phyloP scores from a whole-genome alignment of 768 basidiomycete species.

The Hericium alpestre region DNA sequence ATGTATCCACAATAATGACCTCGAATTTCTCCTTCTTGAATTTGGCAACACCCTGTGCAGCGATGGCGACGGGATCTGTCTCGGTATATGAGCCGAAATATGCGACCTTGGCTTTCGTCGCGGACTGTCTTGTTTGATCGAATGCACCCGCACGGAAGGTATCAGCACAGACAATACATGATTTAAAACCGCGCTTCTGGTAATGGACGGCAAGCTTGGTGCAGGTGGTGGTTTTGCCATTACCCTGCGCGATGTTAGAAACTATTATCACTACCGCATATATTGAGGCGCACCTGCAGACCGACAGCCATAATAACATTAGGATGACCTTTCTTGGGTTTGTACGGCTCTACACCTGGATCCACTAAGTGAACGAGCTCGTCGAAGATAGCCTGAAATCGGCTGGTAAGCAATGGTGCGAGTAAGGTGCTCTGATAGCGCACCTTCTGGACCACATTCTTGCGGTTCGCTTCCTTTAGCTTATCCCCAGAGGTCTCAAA shows the following conservation, averaged over 20 bases:
- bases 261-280: not conserved
- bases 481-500: constrained; percentile 62
- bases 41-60: constrained; percentile 88
- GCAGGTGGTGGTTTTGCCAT: constrained; percentile 98
- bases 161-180: constrained; percentile 96
- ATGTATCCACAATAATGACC: constrained; percentile 97
- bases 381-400: constrained; percentile 82
- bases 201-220: constrained; percentile 98
- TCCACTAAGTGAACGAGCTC: constrained; percentile 93
- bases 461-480: constrained; percentile 70
- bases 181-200: constrained; percentile 92
- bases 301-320: constrained; percentile 98
- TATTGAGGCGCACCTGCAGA: constrained; percentile 55
- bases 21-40: constrained; percentile 99
- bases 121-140: constrained; percentile 97
- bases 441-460: constrained; percentile 88
- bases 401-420: not conserved
- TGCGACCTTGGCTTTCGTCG: constrained; percentile 96
- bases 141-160: constrained; percentile 99
- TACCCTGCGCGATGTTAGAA: constrained; percentile 48
- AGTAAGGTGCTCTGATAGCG: constrained; percentile 3
- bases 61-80: constrained; percentile 93
- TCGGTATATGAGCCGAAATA: constrained; percentile 99
- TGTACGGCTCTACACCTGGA: constrained; percentile 90
- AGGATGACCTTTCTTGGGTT: constrained; percentile 87